Conservation (phyloP, 108 stramenopile genomes). For the Discostella stelligeroides region DNA sequence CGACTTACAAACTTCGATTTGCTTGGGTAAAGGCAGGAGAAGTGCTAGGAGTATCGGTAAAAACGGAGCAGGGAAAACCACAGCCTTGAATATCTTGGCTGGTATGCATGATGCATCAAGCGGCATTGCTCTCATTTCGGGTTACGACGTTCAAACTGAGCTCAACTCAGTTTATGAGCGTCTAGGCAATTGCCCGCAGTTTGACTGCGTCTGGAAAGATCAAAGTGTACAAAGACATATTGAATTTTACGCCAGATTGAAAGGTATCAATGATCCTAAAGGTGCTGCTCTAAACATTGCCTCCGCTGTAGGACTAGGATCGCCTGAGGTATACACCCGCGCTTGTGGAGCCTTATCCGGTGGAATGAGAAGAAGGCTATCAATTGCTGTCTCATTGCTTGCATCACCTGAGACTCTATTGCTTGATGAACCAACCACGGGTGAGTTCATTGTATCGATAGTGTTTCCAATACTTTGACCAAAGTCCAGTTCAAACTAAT, state of each 20-base stretch:
- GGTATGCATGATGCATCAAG: conserved; percentile 55
- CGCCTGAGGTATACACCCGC: conserved; percentile 48
- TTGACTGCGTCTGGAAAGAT: conserved; percentile 66
- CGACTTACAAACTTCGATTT: too few species aligned
- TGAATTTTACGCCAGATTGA: conserved; percentile 67
- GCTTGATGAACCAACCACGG: conserved; percentile 87
- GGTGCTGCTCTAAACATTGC: conserved; percentile 47
- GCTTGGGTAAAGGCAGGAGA: conserved; percentile 38
- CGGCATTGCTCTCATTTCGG: conserved; percentile 65
- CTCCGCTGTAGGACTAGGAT: conserved; percentile 57
- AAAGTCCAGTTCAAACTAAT: neutral
- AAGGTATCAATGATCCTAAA: conserved; percentile 52
- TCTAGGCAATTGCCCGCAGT: conserved; percentile 80
- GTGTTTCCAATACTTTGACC: too few species aligned
- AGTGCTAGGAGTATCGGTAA: conserved; percentile 67
- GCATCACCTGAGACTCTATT: conserved; percentile 77
- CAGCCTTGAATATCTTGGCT: conserved; percentile 65
- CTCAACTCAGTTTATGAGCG: conserved; percentile 50
- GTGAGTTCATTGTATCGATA: conserved; percentile 43
- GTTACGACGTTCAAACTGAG: conserved; percentile 55
- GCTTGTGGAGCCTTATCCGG: conserved; percentile 72
- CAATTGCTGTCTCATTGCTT: conserved; percentile 83
- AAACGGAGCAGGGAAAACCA: conserved; percentile 82
- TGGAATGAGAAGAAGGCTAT: conserved; percentile 92
- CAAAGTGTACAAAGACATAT: conserved; percentile 74